phyloP scores from a whole-genome alignment of 352 stramenopile genomes.

The Phytophthora tubulina region DNA sequence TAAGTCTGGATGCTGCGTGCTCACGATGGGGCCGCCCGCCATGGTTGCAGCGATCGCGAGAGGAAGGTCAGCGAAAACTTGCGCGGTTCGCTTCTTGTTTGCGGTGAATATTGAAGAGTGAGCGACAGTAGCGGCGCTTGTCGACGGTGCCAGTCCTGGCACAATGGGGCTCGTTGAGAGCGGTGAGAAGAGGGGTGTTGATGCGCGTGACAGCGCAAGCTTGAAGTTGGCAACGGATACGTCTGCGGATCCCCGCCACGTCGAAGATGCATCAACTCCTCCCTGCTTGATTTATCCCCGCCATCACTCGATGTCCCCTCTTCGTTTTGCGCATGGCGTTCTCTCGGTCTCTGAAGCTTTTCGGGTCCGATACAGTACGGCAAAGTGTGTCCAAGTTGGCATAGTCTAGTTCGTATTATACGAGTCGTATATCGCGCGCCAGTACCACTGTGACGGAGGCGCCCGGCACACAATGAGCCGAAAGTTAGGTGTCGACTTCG shows the following conservation, averaged over 20 bases:
- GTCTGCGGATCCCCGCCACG: background rate
- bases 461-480: constrained; percentile 5
- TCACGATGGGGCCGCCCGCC: constrained; percentile 24
- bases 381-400: background rate
- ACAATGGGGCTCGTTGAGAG: background rate
- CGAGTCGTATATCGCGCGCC: background rate
- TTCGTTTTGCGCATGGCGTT: background rate
- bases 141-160: background rate
- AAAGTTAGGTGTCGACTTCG: background rate
- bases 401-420: background rate
- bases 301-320: background rate
- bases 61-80: background rate
- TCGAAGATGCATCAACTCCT: background rate
- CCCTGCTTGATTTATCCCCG: constrained; percentile 10
- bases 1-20: constrained; percentile 7
- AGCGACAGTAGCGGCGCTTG: background rate
- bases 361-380: background rate
- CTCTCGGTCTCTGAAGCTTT: background rate
- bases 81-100: background rate
- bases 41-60: constrained; percentile 10
- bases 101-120: constrained; percentile 16
- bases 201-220: background rate
- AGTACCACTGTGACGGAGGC: constrained; percentile 3
- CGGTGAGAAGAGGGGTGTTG: background rate
- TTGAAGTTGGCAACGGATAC: constrained; percentile 9